phyloP scores from a whole-genome alignment of 345 rosid species.

The Durio zibethinus region DNA sequence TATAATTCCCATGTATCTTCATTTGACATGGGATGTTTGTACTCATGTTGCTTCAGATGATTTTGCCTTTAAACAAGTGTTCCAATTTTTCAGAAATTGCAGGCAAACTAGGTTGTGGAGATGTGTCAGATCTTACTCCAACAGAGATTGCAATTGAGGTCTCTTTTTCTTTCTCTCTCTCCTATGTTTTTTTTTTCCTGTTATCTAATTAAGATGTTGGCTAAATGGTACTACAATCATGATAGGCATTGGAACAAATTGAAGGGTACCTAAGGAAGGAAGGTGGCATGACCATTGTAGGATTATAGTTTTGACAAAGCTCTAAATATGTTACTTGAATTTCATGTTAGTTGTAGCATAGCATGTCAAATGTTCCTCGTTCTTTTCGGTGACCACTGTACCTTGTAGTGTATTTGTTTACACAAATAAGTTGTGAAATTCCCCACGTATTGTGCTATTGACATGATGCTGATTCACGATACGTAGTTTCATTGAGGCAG shows the following conservation, averaged over 20 bases:
- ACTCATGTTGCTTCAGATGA: not conserved
- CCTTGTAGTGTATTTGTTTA: not conserved
- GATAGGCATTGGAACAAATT: slow-evolving; percentile 59
- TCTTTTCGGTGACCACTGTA: not conserved
- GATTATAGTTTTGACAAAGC: slow-evolving; percentile 13
- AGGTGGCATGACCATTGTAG: slow-evolving; percentile 24
- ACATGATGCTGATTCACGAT: too few relatives aligned
- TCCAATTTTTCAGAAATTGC: slow-evolving; percentile 57
- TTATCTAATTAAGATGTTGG: not conserved
- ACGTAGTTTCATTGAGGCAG: too few relatives aligned
- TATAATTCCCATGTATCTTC: not conserved
- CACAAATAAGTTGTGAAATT: not conserved
- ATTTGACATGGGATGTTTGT: not conserved
- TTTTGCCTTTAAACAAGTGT: not conserved
- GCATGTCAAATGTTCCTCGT: slow-evolving; percentile 1
- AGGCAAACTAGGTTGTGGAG: slow-evolving; percentile 57
- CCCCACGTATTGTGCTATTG: not conserved
- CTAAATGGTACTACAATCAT: slow-evolving; percentile 7
- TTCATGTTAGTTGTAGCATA: not conserved
- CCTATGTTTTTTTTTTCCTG: not conserved
- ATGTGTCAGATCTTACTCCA: slow-evolving; percentile 67
- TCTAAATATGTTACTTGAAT: not conserved
- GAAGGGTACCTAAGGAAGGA: slow-evolving; percentile 35
- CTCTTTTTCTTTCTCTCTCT: slow-evolving; percentile 13
- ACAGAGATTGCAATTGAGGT: slow-evolving; percentile 81